phyloP scores from a whole-genome alignment of 2,329 filamentous ascomycete genomes.

The Diaporthe ilicicola region DNA sequence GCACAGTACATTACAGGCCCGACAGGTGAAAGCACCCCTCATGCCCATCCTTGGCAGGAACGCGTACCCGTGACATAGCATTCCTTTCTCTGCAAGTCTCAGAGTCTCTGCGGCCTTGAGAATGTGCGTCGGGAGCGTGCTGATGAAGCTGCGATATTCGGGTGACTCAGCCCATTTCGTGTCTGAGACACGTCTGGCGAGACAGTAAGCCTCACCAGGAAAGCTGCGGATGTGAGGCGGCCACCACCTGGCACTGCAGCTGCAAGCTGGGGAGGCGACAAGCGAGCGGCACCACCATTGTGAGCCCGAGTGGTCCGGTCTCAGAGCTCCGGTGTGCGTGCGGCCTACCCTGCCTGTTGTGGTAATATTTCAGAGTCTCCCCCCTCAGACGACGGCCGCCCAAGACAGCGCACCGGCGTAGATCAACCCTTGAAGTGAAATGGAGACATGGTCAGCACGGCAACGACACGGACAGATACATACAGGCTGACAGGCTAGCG shows the following conservation, averaged over 20 bases:
- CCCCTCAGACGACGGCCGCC: not conserved
- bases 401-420: not conserved
- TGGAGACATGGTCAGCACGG: too few species aligned
- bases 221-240: constrained; percentile 27
- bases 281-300: constrained; percentile 20
- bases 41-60: not conserved
- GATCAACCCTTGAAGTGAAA: not conserved
- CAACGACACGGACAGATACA: constrained; percentile 1
- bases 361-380: not conserved
- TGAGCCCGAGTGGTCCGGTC: not conserved
- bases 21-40: not conserved
- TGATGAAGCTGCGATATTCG: constrained; percentile 17
- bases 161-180: constrained; percentile 18
- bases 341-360: not conserved
- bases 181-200: constrained; percentile 32
- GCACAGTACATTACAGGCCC: not conserved
- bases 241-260: constrained; percentile 21
- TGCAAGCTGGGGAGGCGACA: constrained; percentile 17
- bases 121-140: constrained; percentile 8
- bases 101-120: not conserved
- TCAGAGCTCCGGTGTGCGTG: constrained; percentile 6
- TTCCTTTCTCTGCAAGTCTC: constrained; percentile 9
- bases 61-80: constrained; percentile 6
- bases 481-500: not conserved
- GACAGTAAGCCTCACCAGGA: constrained; percentile 26